phyloP scores from a whole-genome alignment of 2,329 filamentous ascomycete genomes.

The Bimuria novae-zelandiae region DNA sequence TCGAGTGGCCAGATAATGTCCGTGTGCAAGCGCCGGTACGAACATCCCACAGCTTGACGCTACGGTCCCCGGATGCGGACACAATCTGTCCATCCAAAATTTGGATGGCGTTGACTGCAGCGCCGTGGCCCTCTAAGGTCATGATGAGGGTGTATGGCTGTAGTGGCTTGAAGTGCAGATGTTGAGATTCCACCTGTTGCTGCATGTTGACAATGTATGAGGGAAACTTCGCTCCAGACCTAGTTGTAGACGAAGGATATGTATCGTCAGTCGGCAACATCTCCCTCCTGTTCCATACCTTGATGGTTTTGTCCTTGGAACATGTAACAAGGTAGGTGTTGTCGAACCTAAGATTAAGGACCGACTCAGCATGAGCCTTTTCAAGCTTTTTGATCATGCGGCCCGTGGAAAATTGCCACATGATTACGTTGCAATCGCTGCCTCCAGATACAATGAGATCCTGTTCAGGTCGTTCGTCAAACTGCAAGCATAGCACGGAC shows the following conservation, averaged over 20 bases:
- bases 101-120: constrained; percentile 95
- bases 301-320: constrained; percentile 96
- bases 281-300: constrained; percentile 82
- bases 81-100: constrained; percentile 85
- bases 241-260: constrained; percentile 47
- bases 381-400: constrained; percentile 76
- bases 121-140: constrained; percentile 79
- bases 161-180: constrained; percentile 58
- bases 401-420: constrained; percentile 94
- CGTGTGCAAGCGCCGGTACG: constrained; percentile 74
- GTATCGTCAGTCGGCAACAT: constrained; percentile 47
- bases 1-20: constrained; percentile 84
- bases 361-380: constrained; percentile 83
- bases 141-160: constrained; percentile 78
- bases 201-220: constrained; percentile 60
- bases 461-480: constrained; percentile 83
- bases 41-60: constrained; percentile 95
- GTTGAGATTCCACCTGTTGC: constrained; percentile 39
- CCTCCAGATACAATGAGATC: constrained; percentile 95
- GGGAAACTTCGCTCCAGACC: constrained; percentile 53
- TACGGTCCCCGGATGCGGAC: constrained; percentile 90
- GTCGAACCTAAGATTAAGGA: constrained; percentile 92
- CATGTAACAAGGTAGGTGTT: constrained; percentile 91
- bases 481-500: constrained; percentile 93
- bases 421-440: constrained; percentile 85